Conservation (phyloP, 2,329 filamentous ascomycete species). For the Metarhizium guizhouense region DNA sequence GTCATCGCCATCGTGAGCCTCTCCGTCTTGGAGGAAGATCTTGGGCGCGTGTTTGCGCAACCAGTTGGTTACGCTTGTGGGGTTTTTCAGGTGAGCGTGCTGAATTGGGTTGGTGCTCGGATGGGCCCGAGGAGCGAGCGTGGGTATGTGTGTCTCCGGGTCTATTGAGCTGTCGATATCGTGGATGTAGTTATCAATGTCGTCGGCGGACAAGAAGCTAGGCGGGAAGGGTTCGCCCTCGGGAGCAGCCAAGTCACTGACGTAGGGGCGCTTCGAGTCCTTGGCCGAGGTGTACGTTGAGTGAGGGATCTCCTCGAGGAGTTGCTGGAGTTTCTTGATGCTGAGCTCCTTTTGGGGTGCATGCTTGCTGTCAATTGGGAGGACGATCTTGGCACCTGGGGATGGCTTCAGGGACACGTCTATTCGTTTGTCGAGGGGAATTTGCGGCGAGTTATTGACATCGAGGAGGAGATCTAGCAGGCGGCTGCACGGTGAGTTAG, state of each 20-base stretch:
- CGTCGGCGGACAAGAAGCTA: slow-evolving; percentile 58
- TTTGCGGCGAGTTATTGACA: slow-evolving; percentile 74
- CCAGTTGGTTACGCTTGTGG: slow-evolving; percentile 93
- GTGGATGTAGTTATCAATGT: slow-evolving; percentile 66
- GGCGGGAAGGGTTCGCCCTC: slow-evolving; percentile 49
- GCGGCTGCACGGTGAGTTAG: slow-evolving; percentile 46
- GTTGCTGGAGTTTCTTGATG: slow-evolving; percentile 38
- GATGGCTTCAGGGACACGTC: slow-evolving; percentile 50
- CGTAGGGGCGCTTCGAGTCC: slow-evolving; percentile 52
- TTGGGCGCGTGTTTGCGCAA: slow-evolving; percentile 76
- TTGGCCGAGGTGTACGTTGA: slow-evolving; percentile 43
- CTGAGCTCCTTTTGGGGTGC: slow-evolving; percentile 32
- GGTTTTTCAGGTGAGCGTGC: slow-evolving; percentile 51
- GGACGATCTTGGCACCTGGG: slow-evolving; percentile 27
- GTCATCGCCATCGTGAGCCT: slow-evolving; percentile 28
- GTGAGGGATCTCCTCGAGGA: slow-evolving; percentile 45
- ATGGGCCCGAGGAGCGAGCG: slow-evolving; percentile 41
- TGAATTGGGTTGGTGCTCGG: slow-evolving; percentile 26
- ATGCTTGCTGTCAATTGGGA: slow-evolving; percentile 23
- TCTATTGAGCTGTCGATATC: slow-evolving; percentile 48
- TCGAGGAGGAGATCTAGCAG: slow-evolving; percentile 83
- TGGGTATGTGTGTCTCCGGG: slow-evolving; percentile 33
- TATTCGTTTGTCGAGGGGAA: slow-evolving; percentile 66
- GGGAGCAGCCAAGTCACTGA: slow-evolving; percentile 39
- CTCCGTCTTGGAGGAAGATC: slow-evolving; percentile 71